Evolutionary conservation across 148 eudicot genomes (phyloP).

Genomic region (Dysphania ambrosioides): DNA sequence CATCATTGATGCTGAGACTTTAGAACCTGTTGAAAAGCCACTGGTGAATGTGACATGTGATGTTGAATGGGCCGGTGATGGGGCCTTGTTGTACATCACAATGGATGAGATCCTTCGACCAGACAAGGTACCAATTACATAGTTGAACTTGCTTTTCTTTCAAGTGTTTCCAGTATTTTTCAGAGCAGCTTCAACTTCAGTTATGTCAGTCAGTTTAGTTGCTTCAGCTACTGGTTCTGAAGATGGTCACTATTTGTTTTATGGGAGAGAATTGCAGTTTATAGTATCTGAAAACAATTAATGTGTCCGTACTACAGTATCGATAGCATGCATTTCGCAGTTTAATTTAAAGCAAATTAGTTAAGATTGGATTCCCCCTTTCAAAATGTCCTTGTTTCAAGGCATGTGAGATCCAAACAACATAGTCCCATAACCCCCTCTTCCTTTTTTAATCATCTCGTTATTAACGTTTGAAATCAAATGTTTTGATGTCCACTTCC

Average conservation of each 20-base stretch:
- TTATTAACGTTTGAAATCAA: no score
- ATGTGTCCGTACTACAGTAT: neutral
- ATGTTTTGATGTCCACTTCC: no score
- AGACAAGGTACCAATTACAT: conserved; percentile 57
- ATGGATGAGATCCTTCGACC: conserved; percentile 86
- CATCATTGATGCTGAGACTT: conserved; percentile 65
- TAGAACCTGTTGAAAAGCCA: conserved; percentile 58
- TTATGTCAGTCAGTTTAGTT: neutral
- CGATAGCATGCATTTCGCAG: neutral
- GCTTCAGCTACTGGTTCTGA: no score
- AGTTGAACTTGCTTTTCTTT: neutral
- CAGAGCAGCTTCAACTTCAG: neutral
- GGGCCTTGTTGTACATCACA: conserved; percentile 65
- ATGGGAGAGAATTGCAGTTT: neutral
- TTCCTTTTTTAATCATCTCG: no score
- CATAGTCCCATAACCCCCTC: no score
- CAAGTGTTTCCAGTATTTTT: neutral
- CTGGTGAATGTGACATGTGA: conserved; percentile 55
- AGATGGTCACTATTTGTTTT: neutral
- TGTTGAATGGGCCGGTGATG: conserved; percentile 89
- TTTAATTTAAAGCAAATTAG: neutral
- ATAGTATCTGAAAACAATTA: neutral
- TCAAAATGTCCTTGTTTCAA: no score
- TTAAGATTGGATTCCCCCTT: no score
- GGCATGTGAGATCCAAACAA: no score